Base-by-base conservation (phyloP, 2,329 filamentous ascomycete genomes). In the Ascochyta pisi region DNA sequence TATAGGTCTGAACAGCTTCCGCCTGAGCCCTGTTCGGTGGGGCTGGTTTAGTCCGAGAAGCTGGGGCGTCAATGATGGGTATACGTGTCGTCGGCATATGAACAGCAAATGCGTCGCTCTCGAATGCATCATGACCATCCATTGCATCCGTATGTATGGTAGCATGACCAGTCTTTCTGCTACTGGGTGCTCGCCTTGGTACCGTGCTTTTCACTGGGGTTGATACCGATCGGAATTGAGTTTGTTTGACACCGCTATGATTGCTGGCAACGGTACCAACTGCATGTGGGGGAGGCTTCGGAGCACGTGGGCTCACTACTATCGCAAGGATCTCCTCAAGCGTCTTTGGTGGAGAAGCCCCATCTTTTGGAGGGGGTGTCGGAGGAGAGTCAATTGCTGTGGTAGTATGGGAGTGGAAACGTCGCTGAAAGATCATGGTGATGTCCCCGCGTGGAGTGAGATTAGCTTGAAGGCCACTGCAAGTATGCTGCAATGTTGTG, bases 61-160 rank as follows among this genome's bases (percentile, higher is more conserved):
- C 49, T 4, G 66, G 55, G 4, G 43, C 37, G 2, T 73, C 67
- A 1, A 73, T 39, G 19, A 73, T 65, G 2, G 67, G 70, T 37
- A 69, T 58, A 2, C 71, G 63, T 4, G 71, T 74, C 1, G 69
- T 71, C 3, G 70, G 71, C 69, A 72, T 73, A 10, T 71, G 61
- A 6, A 74, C 58, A 10, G 70, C 70, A 37, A 73, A 74, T 0
- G 68, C 67, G 50, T 74, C 71, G 47, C 68, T 73, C 46, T 74
- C 68, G 45, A 74, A 74, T 2, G 65, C 63, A 6, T 65, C 63
- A 3, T 69, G 65, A 1, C 60, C 58, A 19, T 63, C 62, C 1
- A 64, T 66, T 0, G 65, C 61, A 29, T 74, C 66, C 2, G 71
- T 73, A 23, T 54, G 50, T 19, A 74, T 73, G 0, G 65, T 71